Evolutionary conservation across 2,329 filamentous ascomycete genomes (phyloP).

Genomic region (Xylaria sp.): DNA sequence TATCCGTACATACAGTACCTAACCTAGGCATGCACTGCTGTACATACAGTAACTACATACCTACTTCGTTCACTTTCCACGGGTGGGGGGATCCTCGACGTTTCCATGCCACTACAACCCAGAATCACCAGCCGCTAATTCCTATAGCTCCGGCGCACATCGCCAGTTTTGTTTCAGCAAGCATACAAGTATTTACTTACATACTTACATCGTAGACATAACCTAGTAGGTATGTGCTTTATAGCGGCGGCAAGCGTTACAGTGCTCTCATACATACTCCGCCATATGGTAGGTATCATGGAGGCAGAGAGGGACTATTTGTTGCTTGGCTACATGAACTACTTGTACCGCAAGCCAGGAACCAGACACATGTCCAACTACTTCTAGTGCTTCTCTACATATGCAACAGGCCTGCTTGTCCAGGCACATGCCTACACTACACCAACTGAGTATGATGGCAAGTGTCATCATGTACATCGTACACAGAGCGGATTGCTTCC

Average conservation of each 20-base stretch:
- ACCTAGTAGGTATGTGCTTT: background rate
- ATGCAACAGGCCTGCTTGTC: slow-evolving; percentile 1
- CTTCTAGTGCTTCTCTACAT: background rate
- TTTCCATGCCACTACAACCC: slow-evolving; percentile 6
- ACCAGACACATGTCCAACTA: too few relatives aligned
- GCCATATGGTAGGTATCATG: slow-evolving; percentile 2
- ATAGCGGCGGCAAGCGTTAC: slow-evolving; percentile 25
- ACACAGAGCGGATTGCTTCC: background rate
- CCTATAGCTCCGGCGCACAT: slow-evolving; percentile 30
- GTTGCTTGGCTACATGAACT: slow-evolving; percentile 11
- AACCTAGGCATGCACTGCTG: too few relatives aligned
- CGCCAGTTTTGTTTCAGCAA: slow-evolving; percentile 26
- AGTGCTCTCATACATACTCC: background rate
- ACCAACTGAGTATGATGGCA: background rate
- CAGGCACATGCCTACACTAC: background rate
- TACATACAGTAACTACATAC: too few relatives aligned
- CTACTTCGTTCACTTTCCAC: slow-evolving; percentile 14
- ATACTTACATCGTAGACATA: too few relatives aligned
- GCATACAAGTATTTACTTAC: background rate
- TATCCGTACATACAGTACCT: too few relatives aligned
- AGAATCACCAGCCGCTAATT: slow-evolving; percentile 28
- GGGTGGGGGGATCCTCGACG: slow-evolving; percentile 27
- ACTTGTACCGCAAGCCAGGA: background rate
- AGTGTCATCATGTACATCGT: background rate
- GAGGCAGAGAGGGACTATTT: background rate